A percentile compares a stretch with the other conserved stretches of the same genome.
phyloP scores from a whole-genome alignment of 441 rosid genomes.

The Erodium chrysanthum region DNA sequence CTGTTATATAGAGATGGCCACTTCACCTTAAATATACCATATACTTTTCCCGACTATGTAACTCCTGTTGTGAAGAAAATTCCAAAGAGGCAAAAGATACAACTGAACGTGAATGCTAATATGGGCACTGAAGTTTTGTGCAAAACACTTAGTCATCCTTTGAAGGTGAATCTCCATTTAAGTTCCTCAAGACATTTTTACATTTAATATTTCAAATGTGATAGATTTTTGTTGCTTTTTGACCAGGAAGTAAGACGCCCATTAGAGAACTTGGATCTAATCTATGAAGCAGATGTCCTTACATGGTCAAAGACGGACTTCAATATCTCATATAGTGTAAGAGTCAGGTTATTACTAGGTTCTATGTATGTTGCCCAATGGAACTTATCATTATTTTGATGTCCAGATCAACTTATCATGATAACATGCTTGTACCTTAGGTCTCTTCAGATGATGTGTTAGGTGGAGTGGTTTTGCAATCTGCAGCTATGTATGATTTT shows the following conservation, averaged over 20 bases:
- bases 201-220: slow-evolving; percentile 10
- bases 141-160: slow-evolving; percentile 67
- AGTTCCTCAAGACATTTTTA: slow-evolving; percentile 10
- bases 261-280: slow-evolving; percentile 47
- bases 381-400: neutral
- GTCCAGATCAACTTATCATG: no score
- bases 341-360: slow-evolving; percentile 7
- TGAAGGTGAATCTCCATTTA: slow-evolving; percentile 38
- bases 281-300: slow-evolving; percentile 78
- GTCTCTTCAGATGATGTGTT: slow-evolving; percentile 47
- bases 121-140: slow-evolving; percentile 56
- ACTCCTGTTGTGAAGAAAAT: slow-evolving; percentile 69
- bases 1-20: slow-evolving; percentile 42
- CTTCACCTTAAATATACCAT: slow-evolving; percentile 54
- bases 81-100: slow-evolving; percentile 62
- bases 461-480: slow-evolving; percentile 74
- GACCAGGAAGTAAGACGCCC: slow-evolving; percentile 54
- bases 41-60: slow-evolving; percentile 73
- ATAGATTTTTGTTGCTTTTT: neutral
- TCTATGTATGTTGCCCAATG: no score
- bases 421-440: slow-evolving; percentile 26
- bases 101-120: slow-evolving; percentile 55
- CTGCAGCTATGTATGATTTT: slow-evolving; percentile 54
- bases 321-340: slow-evolving; percentile 64
- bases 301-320: slow-evolving; percentile 67